Conservation (phyloP, 768 basidiomycete species). For the Cystobasidium ongulense region DNA sequence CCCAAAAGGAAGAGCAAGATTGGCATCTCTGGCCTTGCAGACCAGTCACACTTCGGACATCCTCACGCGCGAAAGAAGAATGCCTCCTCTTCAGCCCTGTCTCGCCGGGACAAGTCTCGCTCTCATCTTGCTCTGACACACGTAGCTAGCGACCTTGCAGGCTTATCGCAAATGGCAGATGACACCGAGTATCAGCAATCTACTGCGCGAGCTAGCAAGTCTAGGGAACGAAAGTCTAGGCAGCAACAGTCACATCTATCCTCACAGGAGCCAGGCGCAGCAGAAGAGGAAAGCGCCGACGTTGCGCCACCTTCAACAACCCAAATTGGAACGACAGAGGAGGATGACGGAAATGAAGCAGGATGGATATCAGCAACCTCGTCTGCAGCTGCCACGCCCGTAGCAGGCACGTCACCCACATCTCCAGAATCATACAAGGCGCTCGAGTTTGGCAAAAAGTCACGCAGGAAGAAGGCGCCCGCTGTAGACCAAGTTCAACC, state of each 20-base stretch:
- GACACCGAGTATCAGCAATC: background rate
- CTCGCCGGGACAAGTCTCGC: background rate
- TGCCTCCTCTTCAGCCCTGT: background rate
- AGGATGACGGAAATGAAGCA: conserved; percentile 15
- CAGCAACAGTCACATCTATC: background rate
- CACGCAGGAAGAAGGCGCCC: background rate
- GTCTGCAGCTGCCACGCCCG: background rate
- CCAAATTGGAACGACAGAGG: background rate
- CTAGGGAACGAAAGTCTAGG: background rate
- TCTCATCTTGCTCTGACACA: conserved; percentile 16
- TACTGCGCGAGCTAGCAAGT: background rate
- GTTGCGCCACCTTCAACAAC: background rate
- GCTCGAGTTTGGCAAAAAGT: conserved; percentile 23
- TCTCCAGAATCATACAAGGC: conserved; percentile 10
- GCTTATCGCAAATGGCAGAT: background rate
- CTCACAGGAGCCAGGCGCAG: background rate
- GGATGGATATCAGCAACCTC: conserved; percentile 29
- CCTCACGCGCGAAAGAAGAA: background rate
- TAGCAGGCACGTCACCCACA: background rate
- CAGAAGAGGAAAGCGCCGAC: too few relatives aligned
- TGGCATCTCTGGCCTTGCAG: background rate
- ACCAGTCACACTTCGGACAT: background rate
- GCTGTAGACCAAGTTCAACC: background rate
- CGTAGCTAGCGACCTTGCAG: background rate
- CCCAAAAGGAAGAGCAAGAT: conserved; percentile 27